Evolutionary conservation across 257 asterid species (phyloP).

Genomic region (Asclepias syriaca): DNA sequence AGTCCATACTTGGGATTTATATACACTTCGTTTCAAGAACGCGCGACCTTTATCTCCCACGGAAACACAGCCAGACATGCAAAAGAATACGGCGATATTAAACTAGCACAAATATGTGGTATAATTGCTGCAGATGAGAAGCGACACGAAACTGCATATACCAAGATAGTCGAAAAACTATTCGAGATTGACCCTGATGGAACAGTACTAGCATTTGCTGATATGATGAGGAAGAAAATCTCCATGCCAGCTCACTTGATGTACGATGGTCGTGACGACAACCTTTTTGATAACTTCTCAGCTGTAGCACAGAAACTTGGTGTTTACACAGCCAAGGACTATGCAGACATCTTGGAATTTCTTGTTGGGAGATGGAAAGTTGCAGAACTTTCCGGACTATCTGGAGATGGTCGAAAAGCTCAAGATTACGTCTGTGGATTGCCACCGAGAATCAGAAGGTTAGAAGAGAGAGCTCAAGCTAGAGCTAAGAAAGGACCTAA

Average conservation of each 20-base stretch:
- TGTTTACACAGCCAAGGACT: conserved; percentile 67
- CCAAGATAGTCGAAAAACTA: conserved; percentile 69
- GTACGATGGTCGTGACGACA: conserved; percentile 69
- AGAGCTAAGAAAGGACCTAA: conserved; percentile 48
- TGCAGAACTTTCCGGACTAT: conserved; percentile 43
- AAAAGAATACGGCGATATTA: conserved; percentile 60
- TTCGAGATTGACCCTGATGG: conserved; percentile 77
- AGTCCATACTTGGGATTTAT: conserved; percentile 77
- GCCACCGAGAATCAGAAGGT: conserved; percentile 54
- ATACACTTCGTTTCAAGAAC: conserved; percentile 82
- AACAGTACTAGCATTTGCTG: conserved; percentile 59
- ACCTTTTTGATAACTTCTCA: conserved; percentile 63
- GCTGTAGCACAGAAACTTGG: conserved; percentile 70
- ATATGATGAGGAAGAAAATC: conserved; percentile 82
- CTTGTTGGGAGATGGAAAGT: conserved; percentile 69
- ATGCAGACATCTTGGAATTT: conserved; percentile 71
- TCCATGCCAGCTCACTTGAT: conserved; percentile 88
- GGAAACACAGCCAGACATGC: conserved; percentile 81
- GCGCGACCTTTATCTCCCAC: conserved; percentile 77
- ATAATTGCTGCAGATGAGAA: conserved; percentile 73
- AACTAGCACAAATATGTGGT: conserved; percentile 77
- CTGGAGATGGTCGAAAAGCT: conserved; percentile 59
- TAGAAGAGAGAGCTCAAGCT: conserved; percentile 65
- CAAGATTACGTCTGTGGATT: conserved; percentile 71
- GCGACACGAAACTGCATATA: conserved; percentile 84